These are phyloP conservation scores for Vitis labrusca DNA, from an alignment of 164 flowering plant genomes.

Conservation along the genomic window DNA sequence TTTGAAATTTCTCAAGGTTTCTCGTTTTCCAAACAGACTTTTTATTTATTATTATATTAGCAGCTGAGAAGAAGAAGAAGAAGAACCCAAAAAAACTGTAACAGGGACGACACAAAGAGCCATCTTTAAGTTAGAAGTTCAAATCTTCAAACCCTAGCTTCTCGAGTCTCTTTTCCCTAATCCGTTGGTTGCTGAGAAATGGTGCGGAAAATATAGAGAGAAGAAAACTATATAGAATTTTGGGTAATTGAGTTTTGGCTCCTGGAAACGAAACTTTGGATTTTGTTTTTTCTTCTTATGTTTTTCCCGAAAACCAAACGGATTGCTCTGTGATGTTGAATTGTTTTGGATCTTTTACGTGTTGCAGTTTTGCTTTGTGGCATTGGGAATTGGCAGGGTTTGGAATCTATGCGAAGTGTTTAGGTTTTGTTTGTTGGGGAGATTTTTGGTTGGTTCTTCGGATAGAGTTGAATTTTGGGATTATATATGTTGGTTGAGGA, in stretches of 20 bases:
- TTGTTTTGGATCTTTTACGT: neutral
- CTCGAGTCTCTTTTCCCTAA: neutral
- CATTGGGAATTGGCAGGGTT: neutral
- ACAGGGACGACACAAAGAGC: too few relatives aligned
- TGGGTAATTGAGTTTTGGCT: too few relatives aligned
- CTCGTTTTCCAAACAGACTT: neutral
- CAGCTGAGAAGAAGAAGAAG: neutral
- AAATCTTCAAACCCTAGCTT: slow-evolving; percentile 14
- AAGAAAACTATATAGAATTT: too few relatives aligned
- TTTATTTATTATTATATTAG: neutral
- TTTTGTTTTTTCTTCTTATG: too few relatives aligned
- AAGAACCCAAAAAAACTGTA: neutral
- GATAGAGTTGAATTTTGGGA: neutral
- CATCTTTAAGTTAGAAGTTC: slow-evolving; percentile 7
- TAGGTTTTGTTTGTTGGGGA: neutral
- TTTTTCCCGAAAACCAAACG: neutral
- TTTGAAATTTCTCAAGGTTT: neutral
- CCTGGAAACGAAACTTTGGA: too few relatives aligned
- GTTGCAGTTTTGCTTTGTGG: neutral
- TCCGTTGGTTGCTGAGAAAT: neutral
- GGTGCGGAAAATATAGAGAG: neutral
- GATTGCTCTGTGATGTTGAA: neutral
- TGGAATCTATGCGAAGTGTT: neutral
- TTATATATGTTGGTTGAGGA: neutral
- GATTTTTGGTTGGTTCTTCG: neutral